Base-by-base conservation (phyloP, 164 flowering plant species). In the Berberis thunbergii region DNA sequence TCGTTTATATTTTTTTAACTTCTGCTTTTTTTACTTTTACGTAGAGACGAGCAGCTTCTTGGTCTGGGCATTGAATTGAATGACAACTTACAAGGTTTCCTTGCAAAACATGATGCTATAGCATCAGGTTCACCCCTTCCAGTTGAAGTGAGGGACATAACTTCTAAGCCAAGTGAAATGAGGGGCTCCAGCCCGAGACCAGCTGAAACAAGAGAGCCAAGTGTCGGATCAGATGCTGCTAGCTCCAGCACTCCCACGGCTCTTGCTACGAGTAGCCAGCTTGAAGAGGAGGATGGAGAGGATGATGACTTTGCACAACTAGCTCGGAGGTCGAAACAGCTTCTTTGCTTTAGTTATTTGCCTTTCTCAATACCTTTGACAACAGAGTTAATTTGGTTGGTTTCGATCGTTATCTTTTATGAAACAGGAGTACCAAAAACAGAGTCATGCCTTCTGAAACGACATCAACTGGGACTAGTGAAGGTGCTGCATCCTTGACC, bases 1-100 rank as follows among this genome's bases (percentile, higher is more conserved):
- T 49, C 6, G 11, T 49, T 49, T 60, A 9, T 56, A 3, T 64
- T 41, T 26, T 26, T 38, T 7, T 11, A 3, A 7, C 8, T 11
- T 43, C 53, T 56, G 2, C 39, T 45, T 62, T 39, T 38, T 44
- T 67, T 1, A 71, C 49, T 43, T 41, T 54, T 38, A 69, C 66
- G 68, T 81, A 94, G 99, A 62, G 97, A 94, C 71, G 96, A 89
- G 66, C 92, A 84, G 70, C 86, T 94, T 72, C 89, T 94, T 54
- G 88, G 74, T 50, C 82, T 73, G 56, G 97, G 96, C 53, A 93
- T 95, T 64, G 87, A 79, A 54, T 56, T 95, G 61, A 91, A 95
- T 78, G 99, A 95, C 73, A 63, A 64, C 65, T 54, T 95, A 64
- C 97, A 91, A 71, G 76, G 49, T 72, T 57, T 87, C 70, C 87